Evolutionary conservation across 345 rosid species (phyloP), one percentile per base, ranked within the genome.

Genomic region (Ceriops tagal): DNA sequence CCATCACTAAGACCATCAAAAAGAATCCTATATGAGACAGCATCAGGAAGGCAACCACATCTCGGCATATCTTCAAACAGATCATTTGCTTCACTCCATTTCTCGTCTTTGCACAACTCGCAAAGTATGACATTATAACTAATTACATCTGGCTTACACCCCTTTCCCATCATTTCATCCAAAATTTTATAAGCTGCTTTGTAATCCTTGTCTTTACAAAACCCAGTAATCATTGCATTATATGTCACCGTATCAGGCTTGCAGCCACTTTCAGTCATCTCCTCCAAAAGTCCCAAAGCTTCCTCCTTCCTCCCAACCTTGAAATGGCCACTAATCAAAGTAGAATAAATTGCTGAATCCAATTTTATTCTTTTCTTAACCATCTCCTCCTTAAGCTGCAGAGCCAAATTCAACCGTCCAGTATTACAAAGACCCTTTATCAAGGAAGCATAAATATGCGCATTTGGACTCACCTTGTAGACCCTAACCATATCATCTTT

Each of bases 41-140:
- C 77, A 83, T 93, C 95, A 46, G 95, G 96, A 63, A 32, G 32
- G 61, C 88, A 83, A 5, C 95, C 97, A 64, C 80, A 79, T 53
- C 95, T 75, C 1, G 95, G 96, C 95, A 93, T 88, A 70, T 88
- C 95, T 74, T 88, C 91, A 53, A 93, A 84, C 66, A 93, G 73
- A 69, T 91, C 91, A 46, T 35, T 81, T 0, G 89, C 96, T 63
- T 87, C 92, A 18, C 69, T 72, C 80, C 82, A 82, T 31, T 80
- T 91, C 53, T 85, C 84, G 16, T 73, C 83, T 61, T 85, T 82
- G 66, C 90, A 84, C 78, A 91, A 77, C 58, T 70, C 80, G 8
- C 76, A 71, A 53, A 91, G 88, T 64, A 91, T 84, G 73, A 81
- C 68, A 65, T 88, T 91, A 71, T 84, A 91, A 73, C 86, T 87